Conservation (phyloP, 805 yeast species). For the Zygosaccharomyces pseudorouxii region DNA sequence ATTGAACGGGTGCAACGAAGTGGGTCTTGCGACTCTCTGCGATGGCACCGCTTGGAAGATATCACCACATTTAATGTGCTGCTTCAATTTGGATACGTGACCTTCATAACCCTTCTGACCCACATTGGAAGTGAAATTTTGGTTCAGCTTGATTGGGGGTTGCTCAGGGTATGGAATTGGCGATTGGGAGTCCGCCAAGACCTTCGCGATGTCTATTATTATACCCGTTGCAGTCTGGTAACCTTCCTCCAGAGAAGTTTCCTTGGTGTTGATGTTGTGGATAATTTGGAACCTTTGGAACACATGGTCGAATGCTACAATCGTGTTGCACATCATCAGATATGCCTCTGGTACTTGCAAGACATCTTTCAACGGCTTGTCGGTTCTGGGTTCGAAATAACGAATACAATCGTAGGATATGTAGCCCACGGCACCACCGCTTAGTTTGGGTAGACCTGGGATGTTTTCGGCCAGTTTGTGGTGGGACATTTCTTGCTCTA, state of each 20-base stretch:
- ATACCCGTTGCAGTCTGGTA: constrained; percentile 51
- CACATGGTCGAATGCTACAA: constrained; percentile 91
- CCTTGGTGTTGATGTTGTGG: constrained; percentile 59
- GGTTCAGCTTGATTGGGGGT: constrained; percentile 60
- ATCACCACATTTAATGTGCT: constrained; percentile 85
- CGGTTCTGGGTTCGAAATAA: constrained; percentile 92
- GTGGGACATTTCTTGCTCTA: constrained; percentile 67
- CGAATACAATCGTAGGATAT: constrained; percentile 94
- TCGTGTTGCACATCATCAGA: constrained; percentile 83
- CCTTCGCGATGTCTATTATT: constrained; percentile 52
- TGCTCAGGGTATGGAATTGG: constrained; percentile 67
- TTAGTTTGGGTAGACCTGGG: constrained; percentile 76
- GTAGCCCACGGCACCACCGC: constrained; percentile 97
- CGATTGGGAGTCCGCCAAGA: constrained; percentile 41
- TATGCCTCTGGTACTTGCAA: constrained; percentile 86
- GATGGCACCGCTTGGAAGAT: constrained; percentile 98
- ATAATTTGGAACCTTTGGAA: constrained; percentile 89
- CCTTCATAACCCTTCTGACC: constrained; percentile 91
- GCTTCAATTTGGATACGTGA: constrained; percentile 70
- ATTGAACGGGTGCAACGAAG: constrained; percentile 93
- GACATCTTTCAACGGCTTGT: constrained; percentile 67
- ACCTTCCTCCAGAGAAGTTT: constrained; percentile 37
- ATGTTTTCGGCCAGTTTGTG: constrained; percentile 62
- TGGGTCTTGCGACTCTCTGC: constrained; percentile 92
- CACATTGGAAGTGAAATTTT: constrained; percentile 76